Evolutionary conservation across 1,139 yeast species (phyloP), one percentile per base, ranked within the genome.

Genomic region (Scheffersomyces cryptocercus): DNA sequence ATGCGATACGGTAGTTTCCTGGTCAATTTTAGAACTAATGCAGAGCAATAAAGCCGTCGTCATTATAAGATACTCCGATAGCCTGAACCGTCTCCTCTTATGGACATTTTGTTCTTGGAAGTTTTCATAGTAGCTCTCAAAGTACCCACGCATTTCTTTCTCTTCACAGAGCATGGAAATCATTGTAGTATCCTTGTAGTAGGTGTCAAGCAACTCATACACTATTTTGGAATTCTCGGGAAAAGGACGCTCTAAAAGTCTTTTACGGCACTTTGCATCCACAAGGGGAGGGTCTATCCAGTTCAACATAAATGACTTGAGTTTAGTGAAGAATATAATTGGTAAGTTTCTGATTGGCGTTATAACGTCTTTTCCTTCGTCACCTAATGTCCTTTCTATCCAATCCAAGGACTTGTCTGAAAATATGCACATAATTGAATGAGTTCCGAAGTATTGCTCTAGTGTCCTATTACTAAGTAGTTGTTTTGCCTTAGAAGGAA

Each of bases 401-500:
- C 73, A 70, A 26, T 55, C 59, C 46, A 71, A 48, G 4, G 75
- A 69, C 38, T 65, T 65, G 12, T 58, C 58, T 7, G 75, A 68
- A 41, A 70, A 66, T 11, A 72, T 67, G 20, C 70, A 61, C 45
- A 70, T 47, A 38, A 70, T 60, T 14, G 76, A 70, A 49, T 73
- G 78, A 24, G 71, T 55, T 8, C 76, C 77, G 34, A 68, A 62
- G 43, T 62, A 72, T 16, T 54, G 48, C 28, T 57, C 61, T 34
- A 45, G 14, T 4, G 40, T 31, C 10, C 35, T 15, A 20, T 31
- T 31, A 12, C 20, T 31, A 15, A 31, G 20, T 11, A 31, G 24
- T n/a, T 10, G 15, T n/a, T 31, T 31, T 10, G 35, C 20, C 24
- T 31, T 31, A 3, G 35, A 31, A n/a, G 6, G 15, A 14, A 13